A percentile compares a stretch with the other conserved stretches of the same genome.
Evolutionary conservation across 129 eudicot species (phyloP).

Genomic region (Arctium minus): DNA sequence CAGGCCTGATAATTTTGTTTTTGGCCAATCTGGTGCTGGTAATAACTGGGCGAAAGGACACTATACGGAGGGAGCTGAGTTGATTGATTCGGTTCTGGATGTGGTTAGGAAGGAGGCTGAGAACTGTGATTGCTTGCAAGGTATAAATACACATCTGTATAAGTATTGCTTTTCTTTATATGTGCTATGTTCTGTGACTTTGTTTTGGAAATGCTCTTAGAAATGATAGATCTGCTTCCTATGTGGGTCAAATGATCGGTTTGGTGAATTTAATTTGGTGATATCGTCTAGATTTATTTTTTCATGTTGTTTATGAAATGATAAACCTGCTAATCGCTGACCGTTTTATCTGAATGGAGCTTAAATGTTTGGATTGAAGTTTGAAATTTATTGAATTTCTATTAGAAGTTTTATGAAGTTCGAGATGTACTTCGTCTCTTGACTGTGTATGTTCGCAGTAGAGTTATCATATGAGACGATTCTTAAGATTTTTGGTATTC

Average conservation of each 20-base stretch:
- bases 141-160: conserved; percentile 10
- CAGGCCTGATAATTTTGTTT: conserved; percentile 56
- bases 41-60: conserved; percentile 62
- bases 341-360: too few species aligned
- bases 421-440: too few species aligned
- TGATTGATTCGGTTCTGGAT: conserved; percentile 63
- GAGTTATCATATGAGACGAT: too few species aligned
- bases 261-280: too few species aligned
- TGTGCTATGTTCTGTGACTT: neutral
- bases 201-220: neutral
- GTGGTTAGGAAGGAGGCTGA: conserved; percentile 76
- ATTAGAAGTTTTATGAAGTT: too few species aligned
- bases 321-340: neutral
- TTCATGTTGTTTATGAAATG: neutral
- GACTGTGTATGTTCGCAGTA: too few species aligned
- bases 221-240: conserved; percentile 3
- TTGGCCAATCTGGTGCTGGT: conserved; percentile 63
- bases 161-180: neutral
- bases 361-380: too few species aligned
- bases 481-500: too few species aligned
- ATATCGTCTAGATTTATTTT: neutral
- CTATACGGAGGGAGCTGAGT: conserved; percentile 64
- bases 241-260: too few species aligned
- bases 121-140: conserved; percentile 70
- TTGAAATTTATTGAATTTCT: too few species aligned